Conservation (phyloP, 2,329 filamentous ascomycete genomes). For the Gyromitra esculenta region DNA sequence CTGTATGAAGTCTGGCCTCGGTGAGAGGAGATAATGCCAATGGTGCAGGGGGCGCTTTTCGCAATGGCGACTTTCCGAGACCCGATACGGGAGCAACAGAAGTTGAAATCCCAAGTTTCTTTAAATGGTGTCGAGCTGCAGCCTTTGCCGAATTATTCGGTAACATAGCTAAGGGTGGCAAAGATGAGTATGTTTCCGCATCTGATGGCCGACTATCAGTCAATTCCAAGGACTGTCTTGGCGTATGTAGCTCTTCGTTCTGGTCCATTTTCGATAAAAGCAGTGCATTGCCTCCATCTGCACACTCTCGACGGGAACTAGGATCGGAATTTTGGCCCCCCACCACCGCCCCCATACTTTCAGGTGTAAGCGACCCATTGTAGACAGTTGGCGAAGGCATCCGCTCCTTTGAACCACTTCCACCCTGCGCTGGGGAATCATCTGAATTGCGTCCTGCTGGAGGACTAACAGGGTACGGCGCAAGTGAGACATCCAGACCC, state of each 20-base stretch:
- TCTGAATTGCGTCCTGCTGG: slow-evolving; percentile 20
- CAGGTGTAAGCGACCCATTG: slow-evolving; percentile 32
- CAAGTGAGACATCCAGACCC: slow-evolving; percentile 35
- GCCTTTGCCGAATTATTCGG: slow-evolving; percentile 33
- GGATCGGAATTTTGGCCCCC: slow-evolving; percentile 45
- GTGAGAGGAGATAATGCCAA: slow-evolving; percentile 70
- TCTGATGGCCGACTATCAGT: slow-evolving; percentile 32
- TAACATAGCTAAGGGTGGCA: slow-evolving; percentile 5
- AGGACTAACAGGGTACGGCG: slow-evolving; percentile 46
- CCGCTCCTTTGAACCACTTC: slow-evolving; percentile 21
- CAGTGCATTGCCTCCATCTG: slow-evolving; percentile 30
- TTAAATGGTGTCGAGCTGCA: slow-evolving; percentile 57
- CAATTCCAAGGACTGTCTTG: slow-evolving; percentile 27
- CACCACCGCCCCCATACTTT: slow-evolving; percentile 35
- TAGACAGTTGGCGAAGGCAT: slow-evolving; percentile 30
- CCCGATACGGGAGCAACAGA: slow-evolving; percentile 49
- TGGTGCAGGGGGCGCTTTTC: slow-evolving; percentile 87
- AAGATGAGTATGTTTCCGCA: slow-evolving; percentile 15
- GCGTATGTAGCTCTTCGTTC: slow-evolving; percentile 34
- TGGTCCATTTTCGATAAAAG: slow-evolving; percentile 36
- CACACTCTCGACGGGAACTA: slow-evolving; percentile 10
- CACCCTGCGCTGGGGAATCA: slow-evolving; percentile 5
- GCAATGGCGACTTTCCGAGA: slow-evolving; percentile 53
- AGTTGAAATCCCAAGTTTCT: slow-evolving; percentile 60
- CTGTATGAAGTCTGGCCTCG: slow-evolving; percentile 59